Percentiles rank a stretch among this genome's conserved stretches.
phyloP scores from a whole-genome alignment of 257 asterid genomes.

The Marsdenia floribunda region DNA sequence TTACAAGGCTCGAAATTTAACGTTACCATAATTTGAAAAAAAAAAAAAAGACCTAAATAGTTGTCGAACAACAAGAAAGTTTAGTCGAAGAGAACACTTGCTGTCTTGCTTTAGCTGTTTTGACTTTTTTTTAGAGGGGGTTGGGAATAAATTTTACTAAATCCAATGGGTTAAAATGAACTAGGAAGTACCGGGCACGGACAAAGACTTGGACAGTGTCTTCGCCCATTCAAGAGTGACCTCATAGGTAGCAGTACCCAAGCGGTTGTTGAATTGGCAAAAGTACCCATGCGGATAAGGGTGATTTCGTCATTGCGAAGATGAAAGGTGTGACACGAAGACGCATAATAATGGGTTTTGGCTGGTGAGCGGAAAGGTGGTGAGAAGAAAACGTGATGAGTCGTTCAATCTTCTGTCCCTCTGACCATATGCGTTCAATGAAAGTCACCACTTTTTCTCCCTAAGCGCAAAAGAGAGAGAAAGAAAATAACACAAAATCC shows the following conservation, averaged over 20 bases:
- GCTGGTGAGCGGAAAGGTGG: constrained; percentile 29
- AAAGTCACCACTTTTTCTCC: constrained; percentile 24
- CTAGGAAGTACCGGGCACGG: constrained; percentile 22
- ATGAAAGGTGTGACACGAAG: constrained; percentile 22
- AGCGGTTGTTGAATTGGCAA: constrained; percentile 10
- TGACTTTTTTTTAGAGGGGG: no score
- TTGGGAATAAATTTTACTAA: not conserved
- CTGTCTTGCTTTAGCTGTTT: no score
- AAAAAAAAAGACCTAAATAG: no score
- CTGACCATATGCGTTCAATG: constrained; percentile 47
- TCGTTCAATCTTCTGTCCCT: constrained; percentile 31
- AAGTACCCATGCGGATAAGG: constrained; percentile 24
- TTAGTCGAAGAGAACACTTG: no score
- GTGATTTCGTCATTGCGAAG: constrained; percentile 19
- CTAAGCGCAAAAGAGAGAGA: not conserved
- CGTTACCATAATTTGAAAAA: no score
- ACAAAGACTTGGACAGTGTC: constrained; percentile 27
- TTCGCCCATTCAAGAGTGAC: constrained; percentile 5
- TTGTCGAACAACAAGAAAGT: no score
- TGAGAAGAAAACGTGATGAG: constrained; percentile 37
- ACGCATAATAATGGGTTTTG: constrained; percentile 30
- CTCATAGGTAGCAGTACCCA: not conserved
- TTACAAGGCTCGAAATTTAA: no score
- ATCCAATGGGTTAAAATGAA: constrained; percentile 16
- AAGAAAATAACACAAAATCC: not conserved